These are phyloP conservation scores for Neoascochyta sp. DNA, from an alignment of 2,329 filamentous ascomycete genomes.

Conservation along the genomic window DNA sequence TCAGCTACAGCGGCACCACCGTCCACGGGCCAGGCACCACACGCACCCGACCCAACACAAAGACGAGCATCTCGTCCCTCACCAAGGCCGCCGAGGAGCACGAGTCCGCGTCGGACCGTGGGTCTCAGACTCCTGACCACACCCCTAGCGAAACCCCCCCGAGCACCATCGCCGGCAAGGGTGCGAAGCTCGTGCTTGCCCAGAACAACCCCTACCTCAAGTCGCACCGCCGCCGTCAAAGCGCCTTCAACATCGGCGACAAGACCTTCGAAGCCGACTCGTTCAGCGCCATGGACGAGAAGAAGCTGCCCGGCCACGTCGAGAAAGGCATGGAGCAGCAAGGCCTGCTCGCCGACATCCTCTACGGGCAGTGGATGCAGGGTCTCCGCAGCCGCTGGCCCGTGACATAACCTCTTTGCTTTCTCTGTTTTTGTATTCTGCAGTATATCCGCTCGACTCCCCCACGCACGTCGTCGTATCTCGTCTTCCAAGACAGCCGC, in stretches of 20 bases:
- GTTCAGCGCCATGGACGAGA: slow-evolving; percentile 38
- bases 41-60: slow-evolving; percentile 32
- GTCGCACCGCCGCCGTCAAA: slow-evolving; percentile 60
- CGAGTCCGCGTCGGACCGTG: slow-evolving; percentile 14
- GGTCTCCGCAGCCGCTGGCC: slow-evolving; percentile 60
- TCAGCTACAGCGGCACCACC: slow-evolving; percentile 33
- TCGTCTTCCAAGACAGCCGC: too few species aligned
- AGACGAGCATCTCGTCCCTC: slow-evolving; percentile 12
- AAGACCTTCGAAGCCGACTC: slow-evolving; percentile 43
- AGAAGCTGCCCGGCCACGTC: slow-evolving; percentile 56
- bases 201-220: slow-evolving; percentile 82
- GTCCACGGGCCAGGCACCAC: slow-evolving; percentile 34
- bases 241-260: slow-evolving; percentile 40
- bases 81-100: slow-evolving; percentile 22
- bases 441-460: background rate
- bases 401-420: slow-evolving; percentile 7
- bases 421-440: background rate
- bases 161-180: slow-evolving; percentile 39
- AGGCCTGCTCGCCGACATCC: slow-evolving; percentile 80
- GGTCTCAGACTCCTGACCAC: slow-evolving; percentile 20
- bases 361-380: slow-evolving; percentile 88
- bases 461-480: slow-evolving; percentile 1
- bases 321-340: slow-evolving; percentile 85
- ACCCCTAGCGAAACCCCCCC: slow-evolving; percentile 23
- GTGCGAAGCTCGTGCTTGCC: slow-evolving; percentile 68